Percentiles rank a stretch among this genome's conserved stretches.
These are phyloP conservation scores for Chalara sp. DNA, from an alignment of 2,329 filamentous ascomycete genomes.

Conservation along the genomic window DNA sequence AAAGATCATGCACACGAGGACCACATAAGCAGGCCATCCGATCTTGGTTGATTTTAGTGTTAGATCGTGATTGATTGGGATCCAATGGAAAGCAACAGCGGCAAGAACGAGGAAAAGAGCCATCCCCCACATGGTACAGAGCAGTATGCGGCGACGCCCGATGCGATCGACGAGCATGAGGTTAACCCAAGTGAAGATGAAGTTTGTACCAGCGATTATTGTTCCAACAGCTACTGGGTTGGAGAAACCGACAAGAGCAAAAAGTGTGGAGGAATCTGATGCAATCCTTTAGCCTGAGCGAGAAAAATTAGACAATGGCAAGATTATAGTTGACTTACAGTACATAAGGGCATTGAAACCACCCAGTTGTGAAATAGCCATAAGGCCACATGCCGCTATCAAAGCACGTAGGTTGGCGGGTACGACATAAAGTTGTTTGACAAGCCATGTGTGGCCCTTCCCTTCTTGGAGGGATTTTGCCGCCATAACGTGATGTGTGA, in stretches of 20 bases:
- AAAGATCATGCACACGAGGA: conserved; percentile 54
- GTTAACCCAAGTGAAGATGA: conserved; percentile 42
- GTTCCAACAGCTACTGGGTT: conserved; percentile 41
- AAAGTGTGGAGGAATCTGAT: conserved; percentile 31
- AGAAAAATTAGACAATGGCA: too few relatives aligned
- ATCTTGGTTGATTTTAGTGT: conserved; percentile 29
- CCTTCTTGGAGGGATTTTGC: conserved; percentile 32
- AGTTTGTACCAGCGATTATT: conserved; percentile 39
- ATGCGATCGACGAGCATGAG: conserved; percentile 40
- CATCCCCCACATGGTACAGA: conserved; percentile 39
- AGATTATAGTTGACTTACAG: conserved; percentile 11
- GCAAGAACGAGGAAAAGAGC: conserved; percentile 43
- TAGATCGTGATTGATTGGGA: conserved; percentile 36
- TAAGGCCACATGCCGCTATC: conserved; percentile 41
- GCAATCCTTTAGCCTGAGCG: too few relatives aligned
- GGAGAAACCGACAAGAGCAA: conserved; percentile 40
- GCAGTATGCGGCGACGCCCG: conserved; percentile 38
- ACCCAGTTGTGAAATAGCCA: conserved; percentile 42
- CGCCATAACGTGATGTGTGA: conserved; percentile 33
- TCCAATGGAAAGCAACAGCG: conserved; percentile 45
- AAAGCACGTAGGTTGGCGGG: conserved; percentile 39
- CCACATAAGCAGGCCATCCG: conserved; percentile 43
- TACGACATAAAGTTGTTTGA: conserved; percentile 39
- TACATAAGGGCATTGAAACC: conserved; percentile 41
- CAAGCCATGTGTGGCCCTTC: conserved; percentile 34